Base-by-base conservation (phyloP, 108 stramenopile species). In the Skeletonema tropicum region DNA sequence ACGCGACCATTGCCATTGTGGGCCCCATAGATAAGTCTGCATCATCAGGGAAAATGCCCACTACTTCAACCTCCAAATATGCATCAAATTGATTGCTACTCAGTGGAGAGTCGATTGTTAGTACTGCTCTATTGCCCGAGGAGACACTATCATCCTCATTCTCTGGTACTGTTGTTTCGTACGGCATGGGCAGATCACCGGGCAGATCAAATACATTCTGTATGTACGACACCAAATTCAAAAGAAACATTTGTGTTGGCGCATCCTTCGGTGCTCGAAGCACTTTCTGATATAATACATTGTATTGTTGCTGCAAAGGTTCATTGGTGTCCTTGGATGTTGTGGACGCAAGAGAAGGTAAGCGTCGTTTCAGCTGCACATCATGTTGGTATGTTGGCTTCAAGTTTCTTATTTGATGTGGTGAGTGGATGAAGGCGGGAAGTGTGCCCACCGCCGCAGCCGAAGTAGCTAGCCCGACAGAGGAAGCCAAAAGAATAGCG, bases 1-100 rank as follows among this genome's bases (percentile, higher is more conserved):
- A 58, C 5, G 71, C 91, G 19, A 95, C 87, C 94, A 95, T 92
- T 15, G 89, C 89, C 92, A 93, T 91, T 32, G 82, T 78, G 1
- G 90, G 90, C 35, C 48, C 23, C 73, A 26, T 66, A 11, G 58
- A 55, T 33, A 48, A 38, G 11, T 79, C 64, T 49, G 57, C 69
- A 15, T 71, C 41, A 32, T 78, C 81, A 9, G 92, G 83, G 61
- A 83, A 89, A 65, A 95, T 86, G 8, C 83, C 91, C 52, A 95
- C 85, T 11, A 95, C 84, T 80, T 95, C 90, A 35, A 95, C 85
- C 46, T 87, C 76, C 70, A 95, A 62, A 19, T 88, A 72, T 8
- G 94, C 89, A 1, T 79, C 88, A 38, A 62, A 80, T 12, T 86
- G 59, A 42, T 78, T 67, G 60, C 87, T 77, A 10, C 87, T 87